Evolutionary conservation across 805 yeast genomes (phyloP).

Genomic region (Wickerhamiella sorbophila): DNA sequence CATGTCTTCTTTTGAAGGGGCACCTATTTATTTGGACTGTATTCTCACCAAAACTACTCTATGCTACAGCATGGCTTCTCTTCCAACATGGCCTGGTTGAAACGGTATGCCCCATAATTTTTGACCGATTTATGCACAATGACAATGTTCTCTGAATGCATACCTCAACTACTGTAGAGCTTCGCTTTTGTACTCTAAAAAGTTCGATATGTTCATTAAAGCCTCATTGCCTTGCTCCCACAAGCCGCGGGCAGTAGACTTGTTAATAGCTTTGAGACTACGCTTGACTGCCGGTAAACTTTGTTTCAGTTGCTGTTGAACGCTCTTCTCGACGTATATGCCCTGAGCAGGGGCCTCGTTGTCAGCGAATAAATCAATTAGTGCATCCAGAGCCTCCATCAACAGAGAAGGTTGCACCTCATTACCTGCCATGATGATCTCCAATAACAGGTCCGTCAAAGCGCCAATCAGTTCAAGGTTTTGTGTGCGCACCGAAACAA

Average conservation of each 20-base stretch:
- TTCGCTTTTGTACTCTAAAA: conserved; percentile 52
- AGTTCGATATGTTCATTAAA: conserved; percentile 50
- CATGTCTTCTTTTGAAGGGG: conserved; percentile 63
- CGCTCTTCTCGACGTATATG: conserved; percentile 44
- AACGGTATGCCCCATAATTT: not conserved
- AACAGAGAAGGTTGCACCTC: conserved; percentile 30
- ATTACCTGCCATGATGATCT: conserved; percentile 10
- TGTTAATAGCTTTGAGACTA: conserved; percentile 50
- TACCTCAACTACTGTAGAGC: not conserved
- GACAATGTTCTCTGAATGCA: not conserved
- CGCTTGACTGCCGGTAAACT: conserved; percentile 37
- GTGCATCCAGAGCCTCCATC: conserved; percentile 45
- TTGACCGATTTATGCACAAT: not conserved
- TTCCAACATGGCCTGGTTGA: conserved; percentile 20
- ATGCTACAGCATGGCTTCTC: conserved; percentile 56
- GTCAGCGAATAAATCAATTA: conserved; percentile 76
- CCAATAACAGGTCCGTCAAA: conserved; percentile 7
- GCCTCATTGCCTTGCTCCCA: conserved; percentile 56
- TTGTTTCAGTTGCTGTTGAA: conserved; percentile 30
- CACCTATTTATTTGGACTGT: conserved; percentile 97
- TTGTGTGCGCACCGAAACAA: not conserved
- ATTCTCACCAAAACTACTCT: conserved; percentile 82
- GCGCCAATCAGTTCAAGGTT: conserved; percentile 1
- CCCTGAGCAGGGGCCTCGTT: conserved; percentile 44
- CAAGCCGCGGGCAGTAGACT: conserved; percentile 40